phyloP scores from a whole-genome alignment of 257 asterid species.

The Sherardia arvensis region DNA sequence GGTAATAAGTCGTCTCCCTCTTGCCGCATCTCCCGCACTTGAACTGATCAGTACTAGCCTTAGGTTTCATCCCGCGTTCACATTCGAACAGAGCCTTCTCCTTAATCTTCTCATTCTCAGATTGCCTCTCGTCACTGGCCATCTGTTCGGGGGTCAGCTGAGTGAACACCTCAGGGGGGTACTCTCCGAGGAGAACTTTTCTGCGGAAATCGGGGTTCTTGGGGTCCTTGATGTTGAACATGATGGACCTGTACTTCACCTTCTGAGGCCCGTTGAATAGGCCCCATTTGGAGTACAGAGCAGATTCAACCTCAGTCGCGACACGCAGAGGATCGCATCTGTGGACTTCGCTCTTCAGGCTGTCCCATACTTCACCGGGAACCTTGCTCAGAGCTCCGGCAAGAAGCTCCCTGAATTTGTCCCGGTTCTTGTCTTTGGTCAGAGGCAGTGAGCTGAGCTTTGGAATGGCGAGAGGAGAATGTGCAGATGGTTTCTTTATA shows the following conservation, averaged over 20 bases:
- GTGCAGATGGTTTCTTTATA: constrained; percentile 6
- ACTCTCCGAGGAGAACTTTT: constrained; percentile 57
- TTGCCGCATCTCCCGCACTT: constrained; percentile 79
- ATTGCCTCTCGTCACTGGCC: constrained; percentile 83
- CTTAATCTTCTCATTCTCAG: constrained; percentile 56
- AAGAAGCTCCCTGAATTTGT: constrained; percentile 34
- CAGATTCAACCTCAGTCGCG: constrained; percentile 33
- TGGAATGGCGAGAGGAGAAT: constrained; percentile 16
- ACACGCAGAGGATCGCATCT: constrained; percentile 62
- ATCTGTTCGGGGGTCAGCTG: constrained; percentile 67
- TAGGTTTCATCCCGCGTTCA: constrained; percentile 47
- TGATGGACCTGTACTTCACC: constrained; percentile 33
- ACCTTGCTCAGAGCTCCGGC: constrained; percentile 40
- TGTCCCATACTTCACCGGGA: constrained; percentile 22
- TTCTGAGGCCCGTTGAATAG: constrained; percentile 32
- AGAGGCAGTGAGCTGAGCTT: constrained; percentile 27
- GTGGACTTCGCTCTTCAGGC: constrained; percentile 30
- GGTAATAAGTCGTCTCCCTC: constrained; percentile 73
- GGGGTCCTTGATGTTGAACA: constrained; percentile 42
- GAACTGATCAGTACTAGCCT: constrained; percentile 75
- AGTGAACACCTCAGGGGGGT: constrained; percentile 33
- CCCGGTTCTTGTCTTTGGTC: constrained; percentile 35
- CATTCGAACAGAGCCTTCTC: constrained; percentile 78
- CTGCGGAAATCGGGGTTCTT: constrained; percentile 59
- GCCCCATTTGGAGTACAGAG: constrained; percentile 42